Base-by-base conservation (phyloP, 345 rosid genomes). In the Limnanthes douglasii region DNA sequence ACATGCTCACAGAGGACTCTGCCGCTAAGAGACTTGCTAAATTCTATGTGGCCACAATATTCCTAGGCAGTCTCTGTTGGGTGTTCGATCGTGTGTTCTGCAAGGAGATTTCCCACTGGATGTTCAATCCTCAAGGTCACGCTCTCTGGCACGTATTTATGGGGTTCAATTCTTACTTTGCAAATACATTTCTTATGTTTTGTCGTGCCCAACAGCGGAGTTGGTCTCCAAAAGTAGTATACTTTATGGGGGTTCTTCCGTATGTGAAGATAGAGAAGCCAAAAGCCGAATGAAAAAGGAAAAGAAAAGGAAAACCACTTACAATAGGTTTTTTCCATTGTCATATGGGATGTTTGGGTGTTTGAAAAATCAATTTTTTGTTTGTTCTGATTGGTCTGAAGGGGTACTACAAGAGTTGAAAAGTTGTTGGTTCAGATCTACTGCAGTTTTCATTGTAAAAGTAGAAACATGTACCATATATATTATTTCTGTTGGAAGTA, bases 111-210 rank as follows among this genome's bases (percentile, higher is more conserved):
- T 63, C 84, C 8, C 38, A 9, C 8, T 80, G 94, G 98, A 49
- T 50, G 46, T 37, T 84, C 5, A 80, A 80, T 45, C 96, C 96
- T 4, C 85, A 90, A 39, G 98, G 98, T 0, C 98, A 90, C 19
- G 98, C 96, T 7, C 24, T 84, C 11, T 84, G 98, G 96, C 98
- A 90, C 31, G 56, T 69, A 10, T 64, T 78, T 35, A 80, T 84
- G 98, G 74, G 94, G 18, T 80, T 90, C 64, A 78, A 80, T 53
- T 70, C 94, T 0, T 90, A 85, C 59, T 77, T 48, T 14, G 96
- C 96, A 11, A 90, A 90, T 64, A 80, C 94, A 1, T 90, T 77
- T 70, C 52, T 90, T 70, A 90, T 90, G 98, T 90, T 90, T 47
- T 84, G 98, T 38, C 77, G 93, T 12, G 98, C 98, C 16, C 65